Evolutionary conservation across 2,329 filamentous ascomycete species (phyloP).

Genomic region (Botrytis fabae): DNA sequence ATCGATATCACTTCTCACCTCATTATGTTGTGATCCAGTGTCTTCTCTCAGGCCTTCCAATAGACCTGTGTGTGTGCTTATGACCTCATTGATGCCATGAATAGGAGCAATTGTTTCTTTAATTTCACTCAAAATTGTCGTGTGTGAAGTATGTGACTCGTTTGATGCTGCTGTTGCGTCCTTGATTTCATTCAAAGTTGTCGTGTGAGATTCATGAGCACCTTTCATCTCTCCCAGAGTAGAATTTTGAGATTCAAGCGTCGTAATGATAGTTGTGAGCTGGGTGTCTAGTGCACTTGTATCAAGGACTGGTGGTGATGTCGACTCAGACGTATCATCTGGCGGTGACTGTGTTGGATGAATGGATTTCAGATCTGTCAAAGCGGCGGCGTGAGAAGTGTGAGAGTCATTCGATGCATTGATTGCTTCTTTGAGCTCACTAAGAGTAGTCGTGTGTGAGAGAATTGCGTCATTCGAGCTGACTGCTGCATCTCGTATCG

Average conservation of each 20-base stretch:
- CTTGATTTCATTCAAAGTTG: constrained; percentile 30
- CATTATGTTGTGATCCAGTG: constrained; percentile 24
- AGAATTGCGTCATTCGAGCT: constrained; percentile 26
- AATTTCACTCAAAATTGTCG: constrained; percentile 22
- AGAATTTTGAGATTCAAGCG: constrained; percentile 28
- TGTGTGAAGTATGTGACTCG: constrained; percentile 25
- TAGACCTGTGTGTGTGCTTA: constrained; percentile 27
- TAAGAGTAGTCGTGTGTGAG: constrained; percentile 29
- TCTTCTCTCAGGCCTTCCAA: constrained; percentile 29
- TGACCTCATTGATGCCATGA: not conserved
- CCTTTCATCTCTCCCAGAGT: constrained; percentile 30
- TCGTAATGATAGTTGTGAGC: constrained; percentile 29
- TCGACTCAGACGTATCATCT: not conserved
- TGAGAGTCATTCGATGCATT: constrained; percentile 23
- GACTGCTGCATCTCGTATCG: constrained; percentile 29
- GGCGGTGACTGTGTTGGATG: not conserved
- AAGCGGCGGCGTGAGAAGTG: constrained; percentile 24
- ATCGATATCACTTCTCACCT: constrained; percentile 31
- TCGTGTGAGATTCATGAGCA: constrained; percentile 6
- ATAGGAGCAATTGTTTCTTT: not conserved
- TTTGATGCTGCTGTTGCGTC: constrained; percentile 28
- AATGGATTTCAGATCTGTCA: constrained; percentile 26
- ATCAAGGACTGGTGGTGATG: not conserved
- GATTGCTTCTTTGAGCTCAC: constrained; percentile 27
- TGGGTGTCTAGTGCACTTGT: constrained; percentile 14